Evolutionary conservation across 2,329 filamentous ascomycete genomes (phyloP).

Genomic region (Cordyceps cateniannulata): DNA sequence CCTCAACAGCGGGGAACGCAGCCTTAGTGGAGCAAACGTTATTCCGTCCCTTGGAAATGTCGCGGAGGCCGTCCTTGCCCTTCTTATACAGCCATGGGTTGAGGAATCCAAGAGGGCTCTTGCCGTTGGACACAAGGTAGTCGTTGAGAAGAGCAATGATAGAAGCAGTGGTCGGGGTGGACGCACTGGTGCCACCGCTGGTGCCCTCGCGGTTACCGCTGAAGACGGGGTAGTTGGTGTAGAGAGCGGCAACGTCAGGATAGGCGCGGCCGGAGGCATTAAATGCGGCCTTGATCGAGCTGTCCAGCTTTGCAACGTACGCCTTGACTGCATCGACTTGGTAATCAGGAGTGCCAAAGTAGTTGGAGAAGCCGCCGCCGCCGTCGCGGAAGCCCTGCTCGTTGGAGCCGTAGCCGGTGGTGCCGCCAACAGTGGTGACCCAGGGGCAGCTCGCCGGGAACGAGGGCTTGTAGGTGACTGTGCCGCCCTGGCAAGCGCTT

Average conservation of each 20-base stretch:
- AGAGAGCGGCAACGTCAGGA: conserved; percentile 5
- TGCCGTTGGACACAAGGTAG: conserved; percentile 29
- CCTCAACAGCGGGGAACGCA: conserved; percentile 13
- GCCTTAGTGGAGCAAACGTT: conserved; percentile 14
- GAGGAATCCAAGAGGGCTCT: conserved; percentile 35
- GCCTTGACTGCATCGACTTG: conserved; percentile 2
- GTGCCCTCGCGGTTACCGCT: neutral
- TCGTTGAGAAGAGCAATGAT: conserved; percentile 39
- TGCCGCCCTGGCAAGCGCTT: neutral
- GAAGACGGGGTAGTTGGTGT: conserved; percentile 7
- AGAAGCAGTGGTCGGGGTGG: conserved; percentile 34
- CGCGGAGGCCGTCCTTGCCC: conserved; percentile 16
- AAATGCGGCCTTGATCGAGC: neutral
- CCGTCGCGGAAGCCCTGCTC: conserved; percentile 3
- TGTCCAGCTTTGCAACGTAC: neutral
- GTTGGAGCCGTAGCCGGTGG: conserved; percentile 1
- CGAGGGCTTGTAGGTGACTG: neutral
- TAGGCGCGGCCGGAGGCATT: conserved; percentile 12
- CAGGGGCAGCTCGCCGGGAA: conserved; percentile 13
- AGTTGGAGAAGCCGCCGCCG: conserved; percentile 12
- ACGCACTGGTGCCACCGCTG: conserved; percentile 24
- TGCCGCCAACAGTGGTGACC: conserved; percentile 11
- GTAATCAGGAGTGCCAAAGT: conserved; percentile 8
- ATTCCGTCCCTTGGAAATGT: conserved; percentile 17
- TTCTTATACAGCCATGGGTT: conserved; percentile 34